Conservation (phyloP, 2,329 filamentous ascomycete genomes). For the Ceratocystis smalleyi region DNA sequence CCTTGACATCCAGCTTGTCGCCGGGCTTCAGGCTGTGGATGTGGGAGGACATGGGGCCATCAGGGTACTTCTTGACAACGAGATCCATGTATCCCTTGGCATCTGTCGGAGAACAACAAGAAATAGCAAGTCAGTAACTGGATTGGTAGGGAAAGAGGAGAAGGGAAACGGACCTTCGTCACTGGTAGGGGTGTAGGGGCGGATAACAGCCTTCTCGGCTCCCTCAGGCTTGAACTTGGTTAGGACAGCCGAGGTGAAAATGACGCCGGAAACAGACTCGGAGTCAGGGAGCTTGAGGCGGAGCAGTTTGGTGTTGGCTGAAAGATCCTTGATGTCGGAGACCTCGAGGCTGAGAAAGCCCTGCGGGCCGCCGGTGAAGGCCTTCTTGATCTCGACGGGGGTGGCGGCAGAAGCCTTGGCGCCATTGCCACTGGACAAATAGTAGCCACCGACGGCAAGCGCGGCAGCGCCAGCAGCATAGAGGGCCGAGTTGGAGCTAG, state of each 20-base stretch:
- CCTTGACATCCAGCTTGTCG: constrained; percentile 80
- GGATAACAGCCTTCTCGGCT: constrained; percentile 69
- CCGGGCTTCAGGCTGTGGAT: constrained; percentile 69
- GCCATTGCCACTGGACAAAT: constrained; percentile 39
- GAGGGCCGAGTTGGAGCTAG: constrained; percentile 43
- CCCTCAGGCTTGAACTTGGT: constrained; percentile 82
- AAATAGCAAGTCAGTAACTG: constrained; percentile 4
- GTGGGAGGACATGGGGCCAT: constrained; percentile 83
- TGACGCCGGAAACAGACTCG: constrained; percentile 69
- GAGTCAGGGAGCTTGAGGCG: constrained; percentile 74
- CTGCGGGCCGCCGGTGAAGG: constrained; percentile 72
- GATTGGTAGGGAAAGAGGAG: neutral
- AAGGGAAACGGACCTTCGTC: constrained; percentile 48
- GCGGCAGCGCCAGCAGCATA: constrained; percentile 45
- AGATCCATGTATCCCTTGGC: constrained; percentile 70
- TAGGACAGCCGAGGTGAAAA: constrained; percentile 71
- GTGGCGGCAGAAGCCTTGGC: constrained; percentile 29
- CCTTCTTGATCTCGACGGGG: constrained; percentile 27
- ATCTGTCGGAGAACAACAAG: constrained; percentile 31
- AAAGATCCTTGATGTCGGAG: constrained; percentile 61
- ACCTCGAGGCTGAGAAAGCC: constrained; percentile 74
- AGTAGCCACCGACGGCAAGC: constrained; percentile 42
- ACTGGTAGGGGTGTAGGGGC: constrained; percentile 84
- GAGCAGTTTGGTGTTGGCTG: constrained; percentile 89
- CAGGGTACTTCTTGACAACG: constrained; percentile 79